Percentiles rank a stretch among this genome's conserved stretches.
phyloP scores from a whole-genome alignment of 2,329 filamentous ascomycete species.

The Diaporthe sp. region DNA sequence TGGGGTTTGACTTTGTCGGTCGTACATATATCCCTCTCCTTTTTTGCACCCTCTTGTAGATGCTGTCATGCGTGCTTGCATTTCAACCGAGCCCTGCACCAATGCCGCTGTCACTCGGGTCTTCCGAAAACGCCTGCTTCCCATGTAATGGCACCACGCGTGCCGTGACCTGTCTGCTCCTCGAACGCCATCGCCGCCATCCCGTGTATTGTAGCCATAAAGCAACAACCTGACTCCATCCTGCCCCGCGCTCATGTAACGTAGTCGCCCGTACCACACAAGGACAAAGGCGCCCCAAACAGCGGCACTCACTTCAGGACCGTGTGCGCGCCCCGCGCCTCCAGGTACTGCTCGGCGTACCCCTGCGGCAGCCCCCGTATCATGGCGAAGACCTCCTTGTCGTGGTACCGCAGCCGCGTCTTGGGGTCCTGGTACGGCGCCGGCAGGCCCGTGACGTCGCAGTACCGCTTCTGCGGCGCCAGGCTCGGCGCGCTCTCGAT shows the following conservation, averaged over 20 bases:
- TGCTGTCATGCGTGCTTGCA: not conserved
- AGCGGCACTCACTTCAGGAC: conserved; percentile 80
- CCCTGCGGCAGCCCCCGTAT: conserved; percentile 86
- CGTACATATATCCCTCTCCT: conserved; percentile 71
- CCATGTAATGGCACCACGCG: not conserved
- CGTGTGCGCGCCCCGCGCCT: conserved; percentile 91
- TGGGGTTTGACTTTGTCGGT: conserved; percentile 96
- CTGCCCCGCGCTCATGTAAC: not conserved
- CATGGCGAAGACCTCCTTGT: conserved; percentile 90
- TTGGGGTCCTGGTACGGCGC: conserved; percentile 96
- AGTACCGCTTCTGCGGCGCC: conserved; percentile 88
- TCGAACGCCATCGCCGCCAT: conserved; percentile 34
- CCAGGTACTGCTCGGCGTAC: conserved; percentile 88
- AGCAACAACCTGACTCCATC: conserved; percentile 1
- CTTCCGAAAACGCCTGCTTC: not conserved
- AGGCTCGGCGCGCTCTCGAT: conserved; percentile 92
- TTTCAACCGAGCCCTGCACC: not conserved
- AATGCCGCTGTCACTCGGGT: not conserved
- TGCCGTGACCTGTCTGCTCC: not conserved
- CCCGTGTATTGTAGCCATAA: not conserved
- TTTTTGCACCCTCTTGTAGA: conserved; percentile 36
- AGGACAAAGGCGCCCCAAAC: not conserved
- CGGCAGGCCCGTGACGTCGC: conserved; percentile 94
- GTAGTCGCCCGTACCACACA: not conserved
- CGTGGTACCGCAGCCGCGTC: conserved; percentile 91